These are phyloP conservation scores for Vanderwaltozyma tropicalis DNA, from an alignment of 805 yeast species.

Conservation along the genomic window DNA sequence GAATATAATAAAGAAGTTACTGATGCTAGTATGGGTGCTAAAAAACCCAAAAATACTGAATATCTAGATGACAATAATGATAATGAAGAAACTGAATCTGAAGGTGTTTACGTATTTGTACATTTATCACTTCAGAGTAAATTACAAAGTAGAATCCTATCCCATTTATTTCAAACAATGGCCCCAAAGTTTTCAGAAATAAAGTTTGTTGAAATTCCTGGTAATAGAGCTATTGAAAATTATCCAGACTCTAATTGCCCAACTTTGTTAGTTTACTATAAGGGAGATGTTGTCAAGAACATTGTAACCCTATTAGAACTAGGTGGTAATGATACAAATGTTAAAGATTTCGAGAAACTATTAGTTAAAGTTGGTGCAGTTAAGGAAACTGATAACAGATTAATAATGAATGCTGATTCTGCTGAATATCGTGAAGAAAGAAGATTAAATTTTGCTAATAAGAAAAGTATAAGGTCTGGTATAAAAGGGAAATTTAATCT, in stretches of 20 bases:
- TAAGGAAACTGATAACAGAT: constrained; percentile 53
- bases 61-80: constrained; percentile 2
- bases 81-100: constrained; percentile 3
- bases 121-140: constrained; percentile 64
- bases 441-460: constrained; percentile 41
- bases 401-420: constrained; percentile 49
- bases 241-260: constrained; percentile 91
- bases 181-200: constrained; percentile 69
- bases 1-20: constrained; percentile 85
- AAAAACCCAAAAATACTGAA: background rate
- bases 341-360: constrained; percentile 62
- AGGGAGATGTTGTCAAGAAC: constrained; percentile 72
- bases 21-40: constrained; percentile 47
- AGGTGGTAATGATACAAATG: constrained; percentile 71
- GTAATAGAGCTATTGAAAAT: constrained; percentile 79
- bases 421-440: constrained; percentile 47
- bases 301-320: constrained; percentile 66
- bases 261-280: constrained; percentile 71
- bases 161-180: constrained; percentile 42
- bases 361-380: constrained; percentile 61
- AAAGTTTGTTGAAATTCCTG: constrained; percentile 89
- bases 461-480: constrained; percentile 42
- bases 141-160: constrained; percentile 63
- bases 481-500: constrained; percentile 23
- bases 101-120: constrained; percentile 52